phyloP scores from a whole-genome alignment of 768 basidiomycete species.

The Amanita inopinata region DNA sequence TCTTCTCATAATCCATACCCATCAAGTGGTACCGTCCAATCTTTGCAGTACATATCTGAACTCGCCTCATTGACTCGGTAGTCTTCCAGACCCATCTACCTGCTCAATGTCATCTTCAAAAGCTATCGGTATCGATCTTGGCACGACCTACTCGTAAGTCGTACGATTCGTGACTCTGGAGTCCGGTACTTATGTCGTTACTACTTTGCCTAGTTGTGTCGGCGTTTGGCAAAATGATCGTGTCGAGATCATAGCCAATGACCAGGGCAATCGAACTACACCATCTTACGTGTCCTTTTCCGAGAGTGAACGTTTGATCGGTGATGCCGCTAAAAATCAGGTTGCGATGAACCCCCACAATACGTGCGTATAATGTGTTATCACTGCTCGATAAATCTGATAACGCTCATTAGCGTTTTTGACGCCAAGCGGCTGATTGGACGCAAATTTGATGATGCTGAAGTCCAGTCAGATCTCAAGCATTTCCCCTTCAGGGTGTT shows the following conservation, averaged over 20 bases:
- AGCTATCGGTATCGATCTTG: slow-evolving; percentile 86
- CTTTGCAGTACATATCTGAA: slow-evolving; percentile 11
- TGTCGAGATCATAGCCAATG: slow-evolving; percentile 96
- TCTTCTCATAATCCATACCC: slow-evolving; percentile 15
- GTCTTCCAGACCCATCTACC: slow-evolving; percentile 11
- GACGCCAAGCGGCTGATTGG: slow-evolving; percentile 98
- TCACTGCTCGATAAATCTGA: slow-evolving; percentile 1
- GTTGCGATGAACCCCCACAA: slow-evolving; percentile 98
- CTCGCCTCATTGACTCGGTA: slow-evolving; percentile 8
- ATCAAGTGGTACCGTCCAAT: neutral
- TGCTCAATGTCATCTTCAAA: slow-evolving; percentile 51
- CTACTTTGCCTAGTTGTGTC: slow-evolving; percentile 61
- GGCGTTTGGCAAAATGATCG: slow-evolving; percentile 99
- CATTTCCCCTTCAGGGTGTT: slow-evolving; percentile 95
- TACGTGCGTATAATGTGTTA: slow-evolving; percentile 38
- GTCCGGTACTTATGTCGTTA: slow-evolving; percentile 2
- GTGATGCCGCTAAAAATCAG: slow-evolving; percentile 98
- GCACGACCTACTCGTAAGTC: slow-evolving; percentile 86
- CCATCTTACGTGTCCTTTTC: slow-evolving; percentile 96
- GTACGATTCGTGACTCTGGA: too few species aligned
- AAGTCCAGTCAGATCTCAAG: slow-evolving; percentile 77
- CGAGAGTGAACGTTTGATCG: slow-evolving; percentile 92
- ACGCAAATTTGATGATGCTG: slow-evolving; percentile 77
- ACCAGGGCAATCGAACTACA: slow-evolving; percentile 92
- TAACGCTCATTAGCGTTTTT: slow-evolving; percentile 56